Percentiles rank a stretch among this genome's conserved stretches.
phyloP scores from a whole-genome alignment of 2,329 filamentous ascomycete genomes.

The Myriangium duriaei region DNA sequence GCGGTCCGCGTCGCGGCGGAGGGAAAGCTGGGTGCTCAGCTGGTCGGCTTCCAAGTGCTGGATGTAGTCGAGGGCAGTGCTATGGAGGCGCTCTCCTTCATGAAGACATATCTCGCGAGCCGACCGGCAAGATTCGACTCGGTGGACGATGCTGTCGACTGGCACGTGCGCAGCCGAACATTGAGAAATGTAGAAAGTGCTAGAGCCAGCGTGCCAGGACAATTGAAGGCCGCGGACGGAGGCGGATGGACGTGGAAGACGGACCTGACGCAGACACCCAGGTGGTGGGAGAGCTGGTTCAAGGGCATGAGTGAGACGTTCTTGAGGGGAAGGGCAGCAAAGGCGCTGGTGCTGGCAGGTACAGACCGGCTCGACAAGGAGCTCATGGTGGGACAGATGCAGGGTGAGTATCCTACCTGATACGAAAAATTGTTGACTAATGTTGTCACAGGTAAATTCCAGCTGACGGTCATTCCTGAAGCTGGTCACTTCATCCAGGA shows the following conservation, averaged over 20 bases:
- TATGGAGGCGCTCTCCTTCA: conserved; percentile 85
- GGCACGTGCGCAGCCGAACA: conserved; percentile 83
- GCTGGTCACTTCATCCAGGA: conserved; percentile 96
- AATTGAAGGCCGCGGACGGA: conserved; percentile 39
- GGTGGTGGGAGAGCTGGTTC: conserved; percentile 95
- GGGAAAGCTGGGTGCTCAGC: conserved; percentile 47
- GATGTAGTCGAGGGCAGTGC: conserved; percentile 94
- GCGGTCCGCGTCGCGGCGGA: conserved; percentile 69
- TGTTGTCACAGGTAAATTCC: conserved; percentile 64
- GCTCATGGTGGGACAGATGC: conserved; percentile 92
- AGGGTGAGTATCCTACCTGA: conserved; percentile 45
- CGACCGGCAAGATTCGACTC: conserved; percentile 69
- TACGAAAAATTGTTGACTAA: background rate
- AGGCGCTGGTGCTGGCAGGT: conserved; percentile 72
- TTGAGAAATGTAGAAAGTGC: conserved; percentile 76
- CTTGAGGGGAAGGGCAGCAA: conserved; percentile 65
- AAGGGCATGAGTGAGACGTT: conserved; percentile 80
- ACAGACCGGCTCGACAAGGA: conserved; percentile 86
- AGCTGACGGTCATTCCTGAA: conserved; percentile 85
- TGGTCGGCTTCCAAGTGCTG: conserved; percentile 79
- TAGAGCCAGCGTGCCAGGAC: conserved; percentile 69
- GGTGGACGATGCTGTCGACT: conserved; percentile 71
- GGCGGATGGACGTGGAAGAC: conserved; percentile 57
- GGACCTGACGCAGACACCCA: conserved; percentile 67
- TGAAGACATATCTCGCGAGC: conserved; percentile 81